These are phyloP conservation scores for Chlorella sp. DNA, from an alignment of 139 green algal species.

Conservation along the genomic window DNA sequence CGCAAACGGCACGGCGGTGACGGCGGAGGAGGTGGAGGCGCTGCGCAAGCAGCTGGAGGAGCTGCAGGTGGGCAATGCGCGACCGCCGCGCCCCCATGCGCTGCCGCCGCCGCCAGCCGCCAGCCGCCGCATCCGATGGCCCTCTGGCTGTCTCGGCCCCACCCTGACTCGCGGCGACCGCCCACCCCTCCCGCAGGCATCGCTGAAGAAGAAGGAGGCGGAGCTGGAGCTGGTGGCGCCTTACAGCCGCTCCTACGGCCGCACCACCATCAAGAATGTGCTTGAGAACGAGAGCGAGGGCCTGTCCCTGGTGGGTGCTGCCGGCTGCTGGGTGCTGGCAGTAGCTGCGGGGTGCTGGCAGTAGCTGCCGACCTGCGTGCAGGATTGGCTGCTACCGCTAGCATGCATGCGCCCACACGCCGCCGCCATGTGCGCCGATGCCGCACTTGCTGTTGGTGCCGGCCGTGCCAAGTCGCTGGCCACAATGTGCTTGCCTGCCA, in stretches of 20 bases:
- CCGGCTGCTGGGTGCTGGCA: no score
- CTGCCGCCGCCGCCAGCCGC: background rate
- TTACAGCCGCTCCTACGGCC: conserved; percentile 58
- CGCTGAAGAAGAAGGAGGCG: conserved; percentile 50
- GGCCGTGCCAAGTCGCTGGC: no score
- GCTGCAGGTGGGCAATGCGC: conserved; percentile 51
- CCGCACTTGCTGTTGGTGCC: background rate
- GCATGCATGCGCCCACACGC: background rate
- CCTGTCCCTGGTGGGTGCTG: conserved; percentile 60
- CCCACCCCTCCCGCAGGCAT: conserved; percentile 14
- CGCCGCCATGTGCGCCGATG: background rate
- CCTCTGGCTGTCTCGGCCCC: background rate
- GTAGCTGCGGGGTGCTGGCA: no score
- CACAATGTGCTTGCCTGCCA: background rate
- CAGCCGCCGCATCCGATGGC: background rate
- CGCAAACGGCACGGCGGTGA: conserved; percentile 20
- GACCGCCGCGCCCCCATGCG: background rate
- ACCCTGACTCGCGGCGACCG: background rate
- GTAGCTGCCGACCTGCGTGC: no score
- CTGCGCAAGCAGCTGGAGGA: conserved; percentile 55
- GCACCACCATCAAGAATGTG: conserved; percentile 70
- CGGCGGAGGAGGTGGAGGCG: conserved; percentile 47
- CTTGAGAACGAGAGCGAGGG: conserved; percentile 68
- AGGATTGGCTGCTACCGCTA: background rate
- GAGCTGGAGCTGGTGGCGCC: conserved; percentile 48